Evolutionary conservation across 2,329 filamentous ascomycete genomes (phyloP).

Genomic region (Didymella arachidicola): DNA sequence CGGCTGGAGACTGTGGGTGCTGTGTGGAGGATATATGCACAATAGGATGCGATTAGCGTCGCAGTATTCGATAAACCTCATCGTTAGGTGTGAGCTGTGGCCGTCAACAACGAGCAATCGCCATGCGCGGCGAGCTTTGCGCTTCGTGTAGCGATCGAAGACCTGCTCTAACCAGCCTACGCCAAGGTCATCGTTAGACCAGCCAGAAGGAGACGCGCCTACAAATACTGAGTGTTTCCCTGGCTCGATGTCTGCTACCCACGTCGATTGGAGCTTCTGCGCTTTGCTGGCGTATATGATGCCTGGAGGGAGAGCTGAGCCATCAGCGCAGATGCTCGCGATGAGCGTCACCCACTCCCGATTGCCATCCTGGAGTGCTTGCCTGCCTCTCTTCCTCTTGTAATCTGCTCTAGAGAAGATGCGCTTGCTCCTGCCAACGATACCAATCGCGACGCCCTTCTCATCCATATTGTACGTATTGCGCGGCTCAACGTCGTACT

Average conservation of each 20-base stretch:
- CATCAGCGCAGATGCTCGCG: not conserved
- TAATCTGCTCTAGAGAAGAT: slow-evolving; percentile 11
- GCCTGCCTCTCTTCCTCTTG: no score
- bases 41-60: not conserved
- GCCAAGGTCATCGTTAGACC: not conserved
- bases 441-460: not conserved
- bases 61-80: not conserved
- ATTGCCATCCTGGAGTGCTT: slow-evolving; percentile 7
- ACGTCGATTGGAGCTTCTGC: not conserved
- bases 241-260: not conserved
- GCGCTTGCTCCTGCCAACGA: slow-evolving; percentile 48
- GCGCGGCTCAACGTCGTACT: no score
- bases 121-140: not conserved
- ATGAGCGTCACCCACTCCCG: slow-evolving; percentile 17
- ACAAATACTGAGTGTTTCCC: not conserved
- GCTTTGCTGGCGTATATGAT: not conserved
- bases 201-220: not conserved
- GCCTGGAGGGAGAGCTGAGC: not conserved
- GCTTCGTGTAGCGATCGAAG: not conserved
- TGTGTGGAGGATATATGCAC: not conserved
- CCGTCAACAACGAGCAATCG: not conserved
- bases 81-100: not conserved
- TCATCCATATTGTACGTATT: no score
- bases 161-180: not conserved
- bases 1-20: not conserved